Conservation (phyloP, 208 protist genomes). For the Trypanosoma conorhini region DNA sequence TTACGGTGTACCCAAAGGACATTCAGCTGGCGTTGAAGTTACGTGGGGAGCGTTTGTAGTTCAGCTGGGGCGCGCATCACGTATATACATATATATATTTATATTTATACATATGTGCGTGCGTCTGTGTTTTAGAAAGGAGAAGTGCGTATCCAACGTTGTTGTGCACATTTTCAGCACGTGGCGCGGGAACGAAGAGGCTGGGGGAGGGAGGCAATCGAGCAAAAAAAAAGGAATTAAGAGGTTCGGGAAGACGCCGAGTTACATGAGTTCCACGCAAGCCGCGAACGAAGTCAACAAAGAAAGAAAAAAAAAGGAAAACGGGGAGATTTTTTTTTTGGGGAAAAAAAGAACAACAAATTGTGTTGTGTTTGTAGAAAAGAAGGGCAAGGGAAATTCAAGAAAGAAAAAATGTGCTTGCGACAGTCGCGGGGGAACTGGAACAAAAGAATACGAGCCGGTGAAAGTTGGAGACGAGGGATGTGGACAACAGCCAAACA, state of each 20-base stretch:
- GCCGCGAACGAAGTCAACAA: too few species aligned
- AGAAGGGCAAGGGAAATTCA: not conserved
- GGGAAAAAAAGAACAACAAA: too few species aligned
- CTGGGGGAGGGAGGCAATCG: too few species aligned
- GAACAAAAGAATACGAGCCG: constrained; percentile 4
- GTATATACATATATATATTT: constrained; percentile 2
- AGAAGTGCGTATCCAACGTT: not conserved
- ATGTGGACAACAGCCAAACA: not conserved
- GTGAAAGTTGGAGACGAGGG: not conserved
- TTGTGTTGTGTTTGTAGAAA: too few species aligned
- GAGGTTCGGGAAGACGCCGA: too few species aligned
- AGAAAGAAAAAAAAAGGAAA: constrained; percentile 3
- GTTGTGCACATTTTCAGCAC: not conserved
- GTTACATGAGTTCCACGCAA: too few species aligned
- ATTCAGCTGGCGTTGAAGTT: constrained; percentile 98
- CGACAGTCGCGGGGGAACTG: not conserved
- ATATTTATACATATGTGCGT: constrained; percentile 9
- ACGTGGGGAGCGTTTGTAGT: constrained; percentile 89
- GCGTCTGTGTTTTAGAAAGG: not conserved
- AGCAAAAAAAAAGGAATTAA: not conserved
- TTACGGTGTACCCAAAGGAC: constrained; percentile 99
- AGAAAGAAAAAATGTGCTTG: not conserved
- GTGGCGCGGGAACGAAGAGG: too few species aligned
- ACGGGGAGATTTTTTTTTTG: too few species aligned
- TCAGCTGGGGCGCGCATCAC: not conserved